Conservation (phyloP, 257 asterid genomes). For the Solanum sitiens region DNA sequence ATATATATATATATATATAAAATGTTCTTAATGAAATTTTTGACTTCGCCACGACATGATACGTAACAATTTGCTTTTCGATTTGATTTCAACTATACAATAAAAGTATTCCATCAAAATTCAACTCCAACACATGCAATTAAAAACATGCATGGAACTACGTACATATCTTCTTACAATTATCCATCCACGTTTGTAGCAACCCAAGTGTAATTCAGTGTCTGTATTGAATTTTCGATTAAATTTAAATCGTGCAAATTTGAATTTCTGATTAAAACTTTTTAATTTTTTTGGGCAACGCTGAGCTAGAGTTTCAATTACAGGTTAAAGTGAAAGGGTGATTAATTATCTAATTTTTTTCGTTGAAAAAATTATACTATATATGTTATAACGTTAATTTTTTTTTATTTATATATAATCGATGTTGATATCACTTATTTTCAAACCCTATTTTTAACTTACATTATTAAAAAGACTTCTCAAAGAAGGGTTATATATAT, state of each 20-base stretch:
- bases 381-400: background rate
- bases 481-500: background rate
- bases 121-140: no score
- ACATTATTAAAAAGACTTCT: background rate
- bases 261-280: no score
- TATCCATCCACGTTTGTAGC: background rate
- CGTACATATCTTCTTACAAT: background rate
- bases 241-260: no score
- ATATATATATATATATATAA: no score
- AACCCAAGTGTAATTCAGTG: background rate
- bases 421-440: background rate
- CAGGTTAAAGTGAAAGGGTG: background rate
- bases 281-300: no score
- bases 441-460: background rate
- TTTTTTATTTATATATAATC: background rate
- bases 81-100: background rate
- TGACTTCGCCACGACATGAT: no score
- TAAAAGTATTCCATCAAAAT: background rate
- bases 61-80: background rate
- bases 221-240: no score
- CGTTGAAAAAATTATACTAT: background rate
- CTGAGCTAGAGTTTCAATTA: background rate
- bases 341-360: no score
- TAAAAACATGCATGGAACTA: background rate
- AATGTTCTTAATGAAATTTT: rapidly evolving